These are phyloP conservation scores for Calocera viscosa DNA, from an alignment of 768 basidiomycete species.

Conservation along the genomic window DNA sequence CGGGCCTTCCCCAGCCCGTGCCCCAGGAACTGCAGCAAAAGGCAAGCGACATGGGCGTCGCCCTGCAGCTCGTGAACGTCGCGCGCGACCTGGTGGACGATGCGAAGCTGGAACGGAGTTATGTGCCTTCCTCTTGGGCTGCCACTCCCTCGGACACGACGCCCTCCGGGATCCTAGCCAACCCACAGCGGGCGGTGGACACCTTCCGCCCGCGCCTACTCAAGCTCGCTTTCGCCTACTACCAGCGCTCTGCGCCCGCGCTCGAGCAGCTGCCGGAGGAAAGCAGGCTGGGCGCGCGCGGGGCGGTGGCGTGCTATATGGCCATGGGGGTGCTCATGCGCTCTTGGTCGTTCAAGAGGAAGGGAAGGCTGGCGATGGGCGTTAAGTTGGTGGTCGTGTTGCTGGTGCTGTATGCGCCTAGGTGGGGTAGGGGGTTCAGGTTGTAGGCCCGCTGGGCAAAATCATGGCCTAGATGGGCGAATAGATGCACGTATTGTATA, in stretches of 20 bases:
- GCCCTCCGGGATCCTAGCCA: background rate
- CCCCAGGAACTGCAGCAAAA: background rate
- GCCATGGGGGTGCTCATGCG: conserved; percentile 1
- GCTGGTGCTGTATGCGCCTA: background rate
- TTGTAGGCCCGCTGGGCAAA: too few species aligned
- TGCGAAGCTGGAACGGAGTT: conserved; percentile 12
- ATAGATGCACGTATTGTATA: too few species aligned
- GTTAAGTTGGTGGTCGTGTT: background rate
- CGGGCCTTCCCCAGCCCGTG: background rate
- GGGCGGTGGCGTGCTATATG: background rate
- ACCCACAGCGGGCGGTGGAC: background rate
- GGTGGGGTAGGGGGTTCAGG: background rate
- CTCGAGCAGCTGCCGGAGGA: background rate
- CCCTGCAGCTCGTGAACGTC: conserved; percentile 18
- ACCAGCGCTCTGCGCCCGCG: background rate
- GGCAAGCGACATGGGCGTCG: conserved; percentile 15
- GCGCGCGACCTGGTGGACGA: conserved; percentile 15
- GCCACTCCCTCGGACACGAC: background rate
- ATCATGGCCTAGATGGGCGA: too few species aligned
- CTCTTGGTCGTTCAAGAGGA: background rate
- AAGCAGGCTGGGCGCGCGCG: background rate
- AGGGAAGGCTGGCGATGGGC: background rate
- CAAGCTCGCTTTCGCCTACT: background rate
- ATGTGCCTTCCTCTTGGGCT: conserved; percentile 14
- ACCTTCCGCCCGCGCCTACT: background rate